Base-by-base conservation (phyloP, 2,329 filamentous ascomycete species). In the Fusarium guadeloupense region DNA sequence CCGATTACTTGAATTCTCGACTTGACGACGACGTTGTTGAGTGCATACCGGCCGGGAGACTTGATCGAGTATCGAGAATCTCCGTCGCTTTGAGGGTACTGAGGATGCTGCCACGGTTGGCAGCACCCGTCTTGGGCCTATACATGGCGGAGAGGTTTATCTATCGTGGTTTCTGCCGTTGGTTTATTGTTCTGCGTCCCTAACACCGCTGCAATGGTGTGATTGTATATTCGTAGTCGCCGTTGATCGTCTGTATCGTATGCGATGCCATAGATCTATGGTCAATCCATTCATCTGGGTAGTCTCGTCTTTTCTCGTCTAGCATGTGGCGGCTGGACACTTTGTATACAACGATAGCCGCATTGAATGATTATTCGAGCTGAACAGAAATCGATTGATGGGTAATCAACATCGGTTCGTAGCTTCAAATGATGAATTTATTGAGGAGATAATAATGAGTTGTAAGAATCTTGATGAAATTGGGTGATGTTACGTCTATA, bases 81-180 rank as follows among this genome's bases (percentile, higher is more conserved):
- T 92, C 87, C 17, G 92, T 90, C 63, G 89, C 89, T 71, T 89
- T 90, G 69, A 98, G 81, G 38, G 91, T 90, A 57, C 87, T 86
- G 71, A 97, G 81, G 68, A 96, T 86, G 74, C 83, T 76, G 70
- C 77, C 77, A 33, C 74, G 75, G 45, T 74, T 65, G 66, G 72
- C 68, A 58, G 71, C 72, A 54, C 75, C 74, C 69, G 77, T 74
- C 69, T 75, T 80, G 66, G 78, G 75, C 66, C 76, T 75, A 54
- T 80, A 76, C 80, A 82, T 82, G 58, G 39, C 38, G 58, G 50
- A 16, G 23, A 34, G 39, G 37, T 60, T 34, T 46, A 37, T 57
- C 21, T 42, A 50, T 26, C 45, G 52, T 13, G 42, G n/a, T 26
- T 41, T 33, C 5, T 23, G 25, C 40, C 23, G 26, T 30, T 14